Evolutionary conservation across 2,329 filamentous ascomycete genomes (phyloP).

Genomic region (Graphilbum fragrans): DNA sequence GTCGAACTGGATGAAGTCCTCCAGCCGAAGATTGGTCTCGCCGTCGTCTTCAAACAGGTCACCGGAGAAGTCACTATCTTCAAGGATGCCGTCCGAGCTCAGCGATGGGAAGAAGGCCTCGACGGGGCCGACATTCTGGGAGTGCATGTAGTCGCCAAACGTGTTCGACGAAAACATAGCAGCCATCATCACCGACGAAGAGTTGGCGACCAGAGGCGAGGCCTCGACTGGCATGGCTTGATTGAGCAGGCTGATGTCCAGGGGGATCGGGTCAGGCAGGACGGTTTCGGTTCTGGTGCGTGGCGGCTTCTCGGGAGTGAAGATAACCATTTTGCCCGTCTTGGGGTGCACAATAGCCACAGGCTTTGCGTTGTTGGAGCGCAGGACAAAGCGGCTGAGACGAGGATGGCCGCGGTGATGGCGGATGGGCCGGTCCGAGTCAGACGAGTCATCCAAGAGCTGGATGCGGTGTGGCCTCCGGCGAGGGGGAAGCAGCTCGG

Average conservation of each 20-base stretch:
- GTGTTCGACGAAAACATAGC: conserved; percentile 50
- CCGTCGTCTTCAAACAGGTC: conserved; percentile 52
- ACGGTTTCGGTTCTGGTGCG: background rate
- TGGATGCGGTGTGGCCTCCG: conserved; percentile 26
- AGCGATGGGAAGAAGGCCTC: conserved; percentile 63
- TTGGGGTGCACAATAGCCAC: conserved; percentile 45
- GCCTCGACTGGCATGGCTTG: conserved; percentile 23
- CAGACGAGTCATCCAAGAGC: conserved; percentile 27
- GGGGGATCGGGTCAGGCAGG: background rate
- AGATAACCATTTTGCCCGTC: conserved; percentile 51
- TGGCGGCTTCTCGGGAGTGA: conserved; percentile 34
- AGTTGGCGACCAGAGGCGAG: conserved; percentile 51
- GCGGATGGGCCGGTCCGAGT: conserved; percentile 36
- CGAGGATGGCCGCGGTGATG: conserved; percentile 39
- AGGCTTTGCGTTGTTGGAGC: conserved; percentile 41
- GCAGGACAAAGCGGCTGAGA: conserved; percentile 40
- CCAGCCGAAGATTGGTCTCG: conserved; percentile 51
- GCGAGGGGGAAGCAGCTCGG: conserved; percentile 33
- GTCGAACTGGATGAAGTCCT: conserved; percentile 64
- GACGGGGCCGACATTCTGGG: conserved; percentile 57
- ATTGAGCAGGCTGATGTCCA: conserved; percentile 16
- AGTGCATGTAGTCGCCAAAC: conserved; percentile 45
- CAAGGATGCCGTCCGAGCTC: conserved; percentile 44
- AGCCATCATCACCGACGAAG: conserved; percentile 68
- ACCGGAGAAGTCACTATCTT: conserved; percentile 36